phyloP scores from a whole-genome alignment of 768 basidiomycete species.

The Boletus rubropictus region DNA sequence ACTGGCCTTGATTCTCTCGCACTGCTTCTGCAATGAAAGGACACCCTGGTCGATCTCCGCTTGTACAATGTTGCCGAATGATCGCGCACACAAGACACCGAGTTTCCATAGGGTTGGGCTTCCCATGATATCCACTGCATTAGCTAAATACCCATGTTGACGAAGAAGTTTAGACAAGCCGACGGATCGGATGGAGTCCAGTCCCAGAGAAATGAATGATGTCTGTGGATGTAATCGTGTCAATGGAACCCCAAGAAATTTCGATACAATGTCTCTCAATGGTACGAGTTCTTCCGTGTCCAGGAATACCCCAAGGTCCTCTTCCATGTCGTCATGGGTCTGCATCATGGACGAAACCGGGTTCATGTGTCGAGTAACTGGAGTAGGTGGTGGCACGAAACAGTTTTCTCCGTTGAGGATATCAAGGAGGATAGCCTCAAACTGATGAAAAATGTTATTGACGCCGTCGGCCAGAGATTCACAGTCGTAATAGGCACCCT shows the following conservation, averaged over 20 bases:
- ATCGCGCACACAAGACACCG: slow-evolving; percentile 11
- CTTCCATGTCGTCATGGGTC: background rate
- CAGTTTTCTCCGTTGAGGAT: slow-evolving; percentile 10
- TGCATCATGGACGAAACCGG: background rate
- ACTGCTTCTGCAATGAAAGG: slow-evolving; percentile 4
- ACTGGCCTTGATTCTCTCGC: slow-evolving; percentile 16
- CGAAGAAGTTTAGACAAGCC: slow-evolving; percentile 35
- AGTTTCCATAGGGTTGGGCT: slow-evolving; percentile 16
- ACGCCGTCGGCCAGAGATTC: slow-evolving; percentile 16
- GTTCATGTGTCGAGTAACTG: background rate
- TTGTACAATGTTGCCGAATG: background rate
- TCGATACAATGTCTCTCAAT: slow-evolving; percentile 16
- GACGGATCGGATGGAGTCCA: slow-evolving; percentile 45
- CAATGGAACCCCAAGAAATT: slow-evolving; percentile 12
- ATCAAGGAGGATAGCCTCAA: slow-evolving; percentile 23
- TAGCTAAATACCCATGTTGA: slow-evolving; percentile 29
- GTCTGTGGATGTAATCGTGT: slow-evolving; percentile 14
- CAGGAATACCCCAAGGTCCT: background rate
- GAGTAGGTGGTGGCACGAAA: background rate
- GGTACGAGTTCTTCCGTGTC: slow-evolving; percentile 2
- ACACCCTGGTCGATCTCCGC: slow-evolving; percentile 9
- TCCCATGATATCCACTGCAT: slow-evolving; percentile 36
- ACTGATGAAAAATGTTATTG: slow-evolving; percentile 17
- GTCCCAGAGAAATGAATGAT: slow-evolving; percentile 41
- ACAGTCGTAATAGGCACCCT: slow-evolving; percentile 20